Evolutionary conservation across 2,329 filamentous ascomycete genomes (phyloP).

Genomic region (Calonectria honghensis): DNA sequence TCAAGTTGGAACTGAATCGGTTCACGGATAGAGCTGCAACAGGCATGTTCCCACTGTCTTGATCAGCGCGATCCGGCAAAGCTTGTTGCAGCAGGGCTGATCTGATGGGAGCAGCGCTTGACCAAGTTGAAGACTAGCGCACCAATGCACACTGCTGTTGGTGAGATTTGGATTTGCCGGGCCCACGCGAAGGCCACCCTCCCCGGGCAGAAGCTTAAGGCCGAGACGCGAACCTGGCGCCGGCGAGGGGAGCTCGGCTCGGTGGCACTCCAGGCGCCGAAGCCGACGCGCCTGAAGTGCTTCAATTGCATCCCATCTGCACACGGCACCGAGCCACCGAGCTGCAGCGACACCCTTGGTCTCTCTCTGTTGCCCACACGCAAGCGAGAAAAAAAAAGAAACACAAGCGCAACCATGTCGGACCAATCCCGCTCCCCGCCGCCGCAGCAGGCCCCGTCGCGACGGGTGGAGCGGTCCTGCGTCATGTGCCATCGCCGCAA

Average conservation of each 20-base stretch:
- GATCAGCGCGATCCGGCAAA: constrained; percentile 18
- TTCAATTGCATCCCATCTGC: constrained; percentile 4
- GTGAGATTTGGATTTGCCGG: constrained; percentile 25
- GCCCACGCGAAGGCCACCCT: not conserved
- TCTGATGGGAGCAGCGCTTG: not conserved
- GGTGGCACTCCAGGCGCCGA: constrained; percentile 24
- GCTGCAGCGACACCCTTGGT: not conserved
- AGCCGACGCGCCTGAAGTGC: constrained; percentile 15
- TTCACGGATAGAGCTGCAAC: no score
- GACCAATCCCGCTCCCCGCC: constrained; percentile 35
- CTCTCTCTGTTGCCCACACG: no score
- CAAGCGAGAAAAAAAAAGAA: no score
- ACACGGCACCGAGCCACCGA: constrained; percentile 37
- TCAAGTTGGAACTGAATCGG: not conserved
- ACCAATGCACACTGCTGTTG: not conserved
- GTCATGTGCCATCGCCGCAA: constrained; percentile 71
- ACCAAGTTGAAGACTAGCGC: not conserved
- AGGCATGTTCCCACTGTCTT: not conserved
- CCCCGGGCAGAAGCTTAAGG: not conserved
- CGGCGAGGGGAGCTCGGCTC: constrained; percentile 24
- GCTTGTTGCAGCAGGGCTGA: constrained; percentile 16
- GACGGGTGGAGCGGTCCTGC: constrained; percentile 58
- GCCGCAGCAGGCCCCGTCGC: not conserved
- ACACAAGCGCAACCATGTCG: not conserved
- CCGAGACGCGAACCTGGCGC: constrained; percentile 23